These are phyloP conservation scores for Melocanna baccifera DNA, from an alignment of 176 grass and related monocot genomes.

Conservation along the genomic window DNA sequence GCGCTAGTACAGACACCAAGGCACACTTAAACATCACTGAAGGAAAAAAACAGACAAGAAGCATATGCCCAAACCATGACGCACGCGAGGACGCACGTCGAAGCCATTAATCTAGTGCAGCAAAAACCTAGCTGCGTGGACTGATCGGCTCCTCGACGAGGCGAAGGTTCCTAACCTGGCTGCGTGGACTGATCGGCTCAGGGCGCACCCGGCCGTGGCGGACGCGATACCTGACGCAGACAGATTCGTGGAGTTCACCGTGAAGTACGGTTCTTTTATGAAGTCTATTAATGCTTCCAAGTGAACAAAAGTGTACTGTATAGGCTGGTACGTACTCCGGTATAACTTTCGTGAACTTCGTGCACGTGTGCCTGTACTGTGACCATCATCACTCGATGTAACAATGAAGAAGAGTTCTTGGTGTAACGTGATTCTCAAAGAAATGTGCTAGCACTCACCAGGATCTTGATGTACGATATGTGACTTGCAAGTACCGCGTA, in stretches of 20 bases:
- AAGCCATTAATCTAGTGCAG: no score
- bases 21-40: neutral
- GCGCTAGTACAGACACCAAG: neutral
- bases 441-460: neutral
- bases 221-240: constrained; percentile 32
- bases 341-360: neutral
- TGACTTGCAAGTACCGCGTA: no score
- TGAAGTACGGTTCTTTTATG: neutral
- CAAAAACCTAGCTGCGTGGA: no score
- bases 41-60: neutral
- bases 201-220: constrained; percentile 30
- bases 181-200: constrained; percentile 47
- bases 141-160: constrained; percentile 39
- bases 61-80: neutral
- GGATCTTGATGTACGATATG: neutral
- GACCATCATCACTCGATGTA: neutral
- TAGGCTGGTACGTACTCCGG: neutral
- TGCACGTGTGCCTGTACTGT: neutral
- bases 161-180: constrained; percentile 37
- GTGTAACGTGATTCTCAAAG: neutral
- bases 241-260: constrained; percentile 26
- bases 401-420: neutral
- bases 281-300: constrained; percentile 1
- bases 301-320: neutral
- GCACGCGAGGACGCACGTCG: neutral